Percentiles rank a stretch among this genome's conserved stretches.
Conservation (phyloP, 768 basidiomycete genomes). For the Gautieria morchelliformis region DNA sequence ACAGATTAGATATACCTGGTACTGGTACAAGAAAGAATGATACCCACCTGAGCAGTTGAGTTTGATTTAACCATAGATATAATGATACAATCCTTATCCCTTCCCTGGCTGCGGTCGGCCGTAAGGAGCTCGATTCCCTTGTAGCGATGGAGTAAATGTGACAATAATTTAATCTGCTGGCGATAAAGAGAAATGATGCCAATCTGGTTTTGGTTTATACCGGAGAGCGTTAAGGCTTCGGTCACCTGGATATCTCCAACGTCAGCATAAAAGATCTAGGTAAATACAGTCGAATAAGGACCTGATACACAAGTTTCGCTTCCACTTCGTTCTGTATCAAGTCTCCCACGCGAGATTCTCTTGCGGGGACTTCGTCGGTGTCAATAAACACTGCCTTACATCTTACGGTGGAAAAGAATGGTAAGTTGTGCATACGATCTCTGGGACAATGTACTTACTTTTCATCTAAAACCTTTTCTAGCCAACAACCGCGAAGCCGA, state of each 20-base stretch:
- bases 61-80: conserved; percentile 92
- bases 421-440: not conserved
- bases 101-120: conserved; percentile 86
- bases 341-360: conserved; percentile 76
- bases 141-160: conserved; percentile 46
- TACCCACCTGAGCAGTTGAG: conserved; percentile 56
- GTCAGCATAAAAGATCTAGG: conserved; percentile 9
- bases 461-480: conserved; percentile 51
- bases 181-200: conserved; percentile 89
- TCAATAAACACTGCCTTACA: conserved; percentile 90
- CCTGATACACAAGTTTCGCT: conserved; percentile 36
- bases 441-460: conserved; percentile 34
- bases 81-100: conserved; percentile 93
- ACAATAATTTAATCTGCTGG: conserved; percentile 88
- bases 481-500: conserved; percentile 50
- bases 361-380: conserved; percentile 73
- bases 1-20: not conserved
- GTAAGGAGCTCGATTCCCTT: conserved; percentile 76
- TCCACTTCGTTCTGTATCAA: conserved; percentile 86
- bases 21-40: not conserved
- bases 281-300: conserved; percentile 13
- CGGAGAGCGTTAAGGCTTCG: conserved; percentile 53
- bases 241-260: conserved; percentile 47
- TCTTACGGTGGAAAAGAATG: conserved; percentile 28
- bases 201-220: conserved; percentile 60